phyloP scores from a whole-genome alignment of 2,329 filamentous ascomycete species.

The Alternaria sp. region DNA sequence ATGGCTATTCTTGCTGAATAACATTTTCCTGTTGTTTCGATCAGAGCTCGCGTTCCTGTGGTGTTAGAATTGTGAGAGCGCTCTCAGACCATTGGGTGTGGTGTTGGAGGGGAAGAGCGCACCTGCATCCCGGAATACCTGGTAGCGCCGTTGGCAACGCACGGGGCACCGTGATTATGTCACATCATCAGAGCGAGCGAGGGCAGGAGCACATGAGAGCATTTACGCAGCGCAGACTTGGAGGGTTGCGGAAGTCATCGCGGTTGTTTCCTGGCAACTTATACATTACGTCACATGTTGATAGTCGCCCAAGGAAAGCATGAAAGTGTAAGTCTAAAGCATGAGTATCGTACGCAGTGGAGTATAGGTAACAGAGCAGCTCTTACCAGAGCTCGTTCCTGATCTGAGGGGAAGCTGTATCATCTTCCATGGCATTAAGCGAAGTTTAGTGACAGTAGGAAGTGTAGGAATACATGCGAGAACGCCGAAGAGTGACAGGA shows the following conservation, averaged over 20 bases:
- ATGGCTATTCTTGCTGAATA: neutral
- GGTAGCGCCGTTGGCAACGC: neutral
- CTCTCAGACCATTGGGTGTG: neutral
- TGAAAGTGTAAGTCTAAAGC: slow-evolving; percentile 8
- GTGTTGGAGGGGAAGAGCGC: neutral
- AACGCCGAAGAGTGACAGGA: slow-evolving; percentile 23
- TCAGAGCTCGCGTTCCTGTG: neutral
- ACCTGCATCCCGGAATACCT: neutral
- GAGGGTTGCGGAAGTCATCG: neutral
- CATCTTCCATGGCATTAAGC: slow-evolving; percentile 27
- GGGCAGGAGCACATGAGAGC: neutral
- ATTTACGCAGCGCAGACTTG: neutral
- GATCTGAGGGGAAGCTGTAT: slow-evolving; percentile 14
- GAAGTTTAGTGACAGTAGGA: slow-evolving; percentile 49
- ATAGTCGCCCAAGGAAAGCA: neutral
- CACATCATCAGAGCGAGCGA: neutral
- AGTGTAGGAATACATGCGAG: slow-evolving; percentile 47
- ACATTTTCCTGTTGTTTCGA: neutral
- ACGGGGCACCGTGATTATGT: neutral
- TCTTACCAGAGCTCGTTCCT: slow-evolving; percentile 24
- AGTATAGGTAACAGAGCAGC: slow-evolving; percentile 39
- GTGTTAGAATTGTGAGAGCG: neutral
- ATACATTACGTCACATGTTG: neutral
- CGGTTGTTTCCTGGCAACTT: neutral
- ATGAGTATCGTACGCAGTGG: slow-evolving; percentile 37